Evolutionary conservation across 2,329 filamentous ascomycete species (phyloP), one percentile per base, ranked within the genome.

Genomic region (Trichoderma simmonsii): DNA sequence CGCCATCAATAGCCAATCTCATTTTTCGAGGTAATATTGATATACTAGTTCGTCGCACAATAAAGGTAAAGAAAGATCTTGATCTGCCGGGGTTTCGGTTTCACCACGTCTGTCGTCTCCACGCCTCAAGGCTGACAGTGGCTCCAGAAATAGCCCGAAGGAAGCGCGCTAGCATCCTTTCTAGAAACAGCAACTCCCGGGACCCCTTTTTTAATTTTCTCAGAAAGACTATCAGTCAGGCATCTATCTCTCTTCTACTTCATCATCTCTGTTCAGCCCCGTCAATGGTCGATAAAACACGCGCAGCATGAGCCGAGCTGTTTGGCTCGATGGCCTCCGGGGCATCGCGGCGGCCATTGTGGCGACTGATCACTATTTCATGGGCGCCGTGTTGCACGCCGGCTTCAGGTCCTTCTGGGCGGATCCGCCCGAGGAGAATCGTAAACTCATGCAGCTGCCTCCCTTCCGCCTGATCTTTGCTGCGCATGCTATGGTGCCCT

Each of bases 381-480:
- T 69, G 66, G 66, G 66, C 56, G 66, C 66, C 4, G 57, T 61
- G 21, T 24, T 69, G 36, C 24, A 69, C n/a, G 66, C 66, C 36
- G 66, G 66, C 66, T 69, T 69, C 56, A 60, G 66, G 28, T 69
- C 66, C 56, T 69, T 69, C 56, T 69, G 66, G 66, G 66, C 66
- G 14, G 66, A 69, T 51, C 66, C 66, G 8, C 66, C 66, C 3
- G 66, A 69, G 56, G 66, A 69, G 54, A 69, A 69, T 26, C 66
- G 66, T 48, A 36, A 7, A 26, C 66, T 69, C 6, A 24, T 34
- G 21, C 66, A 69, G 36, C 56, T 69, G 66, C 66, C 66, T 26
- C 66, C 66, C 36, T 61, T 69, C 9, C 54, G 56, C 2, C n/a
- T 69, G 12, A 6, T 69, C 36, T 69, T 69, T 26, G 66, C 66